A percentile compares a stretch with the other conserved stretches of the same genome.
phyloP scores from a whole-genome alignment of 192 early-diverging fungal genomes.

The Coemansia sp. region DNA sequence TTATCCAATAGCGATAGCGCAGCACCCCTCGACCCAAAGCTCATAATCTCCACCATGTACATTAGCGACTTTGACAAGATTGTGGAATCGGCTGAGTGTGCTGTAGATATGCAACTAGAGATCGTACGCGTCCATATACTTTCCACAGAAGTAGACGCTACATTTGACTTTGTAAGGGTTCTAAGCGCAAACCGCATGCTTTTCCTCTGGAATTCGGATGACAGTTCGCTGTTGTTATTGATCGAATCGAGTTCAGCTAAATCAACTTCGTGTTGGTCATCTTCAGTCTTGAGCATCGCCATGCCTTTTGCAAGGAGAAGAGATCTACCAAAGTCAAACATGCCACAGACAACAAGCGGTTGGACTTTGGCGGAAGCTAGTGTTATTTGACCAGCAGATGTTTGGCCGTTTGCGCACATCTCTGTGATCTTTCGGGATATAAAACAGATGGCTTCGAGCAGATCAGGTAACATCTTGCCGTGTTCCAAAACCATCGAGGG shows the following conservation, averaged over 20 bases:
- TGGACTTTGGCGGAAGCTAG: not conserved
- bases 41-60: constrained; percentile 34
- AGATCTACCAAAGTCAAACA: constrained; percentile 36
- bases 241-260: constrained; percentile 26
- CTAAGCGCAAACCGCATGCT: constrained; percentile 28
- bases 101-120: constrained; percentile 1
- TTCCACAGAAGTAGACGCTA: not conserved
- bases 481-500: not conserved
- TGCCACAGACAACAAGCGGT: constrained; percentile 18
- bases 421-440: constrained; percentile 2
- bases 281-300: not conserved
- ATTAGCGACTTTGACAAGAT: constrained; percentile 26
- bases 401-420: not conserved
- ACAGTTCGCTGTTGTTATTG: constrained; percentile 23
- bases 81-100: constrained; percentile 2
- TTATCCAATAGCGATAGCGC: constrained; percentile 28
- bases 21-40: constrained; percentile 17
- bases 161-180: not conserved
- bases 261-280: not conserved
- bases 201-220: constrained; percentile 18
- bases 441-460: constrained; percentile 26
- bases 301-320: constrained; percentile 34
- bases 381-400: not conserved
- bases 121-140: constrained; percentile 21
- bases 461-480: constrained; percentile 12